Conservation (phyloP, 441 rosid genomes). For the Pelargonium myrrhifolium region DNA sequence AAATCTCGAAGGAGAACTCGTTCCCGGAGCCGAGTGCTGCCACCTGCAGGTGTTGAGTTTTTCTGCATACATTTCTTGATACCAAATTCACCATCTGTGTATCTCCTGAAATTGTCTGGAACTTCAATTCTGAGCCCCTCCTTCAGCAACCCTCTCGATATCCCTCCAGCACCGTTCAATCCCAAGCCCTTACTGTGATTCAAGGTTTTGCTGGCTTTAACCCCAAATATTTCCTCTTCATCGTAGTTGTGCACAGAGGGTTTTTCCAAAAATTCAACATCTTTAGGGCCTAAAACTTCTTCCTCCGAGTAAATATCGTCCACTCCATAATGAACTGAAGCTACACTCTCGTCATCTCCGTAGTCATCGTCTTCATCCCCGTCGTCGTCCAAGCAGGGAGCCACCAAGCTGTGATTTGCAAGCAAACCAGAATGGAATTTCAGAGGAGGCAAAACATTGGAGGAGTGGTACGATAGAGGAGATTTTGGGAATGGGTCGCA, state of each 20-base stretch:
- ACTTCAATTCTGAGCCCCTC: constrained; percentile 67
- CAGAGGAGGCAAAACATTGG: constrained; percentile 51
- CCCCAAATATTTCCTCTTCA: constrained; percentile 32
- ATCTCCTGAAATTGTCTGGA: constrained; percentile 49
- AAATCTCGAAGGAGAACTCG: constrained; percentile 42
- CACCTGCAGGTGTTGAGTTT: constrained; percentile 31
- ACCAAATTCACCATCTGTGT: constrained; percentile 44
- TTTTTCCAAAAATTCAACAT: constrained; percentile 23
- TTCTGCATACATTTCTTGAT: constrained; percentile 21
- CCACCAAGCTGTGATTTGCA: constrained; percentile 35
- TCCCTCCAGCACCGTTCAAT: not conserved
- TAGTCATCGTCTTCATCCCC: constrained; percentile 25
- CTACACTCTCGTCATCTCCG: constrained; percentile 47
- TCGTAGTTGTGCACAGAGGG: constrained; percentile 22
- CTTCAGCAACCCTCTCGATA: constrained; percentile 42
- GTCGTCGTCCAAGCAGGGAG: constrained; percentile 23
- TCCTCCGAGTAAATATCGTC: constrained; percentile 35
- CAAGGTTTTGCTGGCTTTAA: constrained; percentile 29
- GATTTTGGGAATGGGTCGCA: constrained; percentile 42
- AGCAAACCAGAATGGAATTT: constrained; percentile 46
- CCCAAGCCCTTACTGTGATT: constrained; percentile 6
- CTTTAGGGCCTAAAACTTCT: constrained; percentile 4
- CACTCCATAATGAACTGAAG: constrained; percentile 43
- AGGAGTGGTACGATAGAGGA: constrained; percentile 43
- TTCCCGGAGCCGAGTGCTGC: constrained; percentile 35